These are phyloP conservation scores for Paxillus ammoniavirescens DNA, from an alignment of 768 basidiomycete genomes.

Conservation along the genomic window DNA sequence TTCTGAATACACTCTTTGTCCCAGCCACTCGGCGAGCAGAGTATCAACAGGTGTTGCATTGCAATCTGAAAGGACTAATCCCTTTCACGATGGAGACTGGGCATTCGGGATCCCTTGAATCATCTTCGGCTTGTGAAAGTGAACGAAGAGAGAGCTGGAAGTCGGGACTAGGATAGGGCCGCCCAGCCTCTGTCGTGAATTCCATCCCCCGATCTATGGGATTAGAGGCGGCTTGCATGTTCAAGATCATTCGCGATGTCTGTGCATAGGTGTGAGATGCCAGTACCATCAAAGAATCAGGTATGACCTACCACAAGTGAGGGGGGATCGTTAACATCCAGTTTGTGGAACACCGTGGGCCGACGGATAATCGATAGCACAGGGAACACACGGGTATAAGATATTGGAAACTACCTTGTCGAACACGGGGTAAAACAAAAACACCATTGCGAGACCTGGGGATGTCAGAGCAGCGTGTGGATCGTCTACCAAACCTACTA, in stretches of 20 bases:
- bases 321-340: background rate
- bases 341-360: background rate
- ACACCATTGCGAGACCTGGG: background rate
- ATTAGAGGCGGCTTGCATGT: background rate
- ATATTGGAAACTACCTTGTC: background rate
- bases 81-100: too few species aligned
- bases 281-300: background rate
- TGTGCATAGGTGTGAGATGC: background rate
- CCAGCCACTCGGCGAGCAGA: too few species aligned
- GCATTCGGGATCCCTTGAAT: too few species aligned
- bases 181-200: background rate
- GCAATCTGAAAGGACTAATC: too few species aligned
- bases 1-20: conserved; percentile 35
- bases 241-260: background rate
- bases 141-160: too few species aligned
- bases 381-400: background rate
- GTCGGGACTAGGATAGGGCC: too few species aligned
- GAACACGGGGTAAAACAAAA: background rate
- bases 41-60: too few species aligned
- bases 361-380: background rate
- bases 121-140: too few species aligned
- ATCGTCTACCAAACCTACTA: conserved; percentile 9
- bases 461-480: too few species aligned
- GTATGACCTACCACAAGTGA: background rate
- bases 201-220: background rate